phyloP scores from a whole-genome alignment of 1,139 yeast genomes.

The Saccharomyces hybrid region DNA sequence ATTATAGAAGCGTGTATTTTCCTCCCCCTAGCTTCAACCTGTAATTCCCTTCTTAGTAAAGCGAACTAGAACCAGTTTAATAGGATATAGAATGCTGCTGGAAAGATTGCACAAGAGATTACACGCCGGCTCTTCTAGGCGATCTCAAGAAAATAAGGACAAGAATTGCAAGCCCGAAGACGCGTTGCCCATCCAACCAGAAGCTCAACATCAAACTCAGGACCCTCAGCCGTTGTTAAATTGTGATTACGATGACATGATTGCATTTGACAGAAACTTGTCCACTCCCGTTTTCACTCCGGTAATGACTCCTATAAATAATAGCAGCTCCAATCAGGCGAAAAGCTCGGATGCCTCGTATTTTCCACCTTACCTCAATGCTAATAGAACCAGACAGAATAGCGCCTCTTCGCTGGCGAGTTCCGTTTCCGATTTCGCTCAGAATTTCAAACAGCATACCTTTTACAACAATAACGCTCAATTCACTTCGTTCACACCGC shows the following conservation, averaged over 20 bases:
- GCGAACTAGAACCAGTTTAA: not conserved
- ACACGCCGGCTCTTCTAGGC: not conserved
- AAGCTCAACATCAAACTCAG: not conserved
- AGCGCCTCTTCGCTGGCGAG: constrained; percentile 6
- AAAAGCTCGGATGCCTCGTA: not conserved
- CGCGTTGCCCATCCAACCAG: not conserved
- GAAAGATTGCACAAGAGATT: not conserved
- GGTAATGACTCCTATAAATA: not conserved
- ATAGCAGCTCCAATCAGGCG: not conserved
- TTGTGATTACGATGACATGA: not conserved
- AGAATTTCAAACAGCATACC: constrained; percentile 3
- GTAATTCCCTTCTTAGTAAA: not conserved
- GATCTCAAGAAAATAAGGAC: not conserved
- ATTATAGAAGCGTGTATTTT: not conserved
- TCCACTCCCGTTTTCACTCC: not conserved
- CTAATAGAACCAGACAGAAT: constrained; percentile 4
- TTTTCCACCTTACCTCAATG: constrained; percentile 1
- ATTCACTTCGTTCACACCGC: constrained; percentile 15
- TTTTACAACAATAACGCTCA: constrained; percentile 2
- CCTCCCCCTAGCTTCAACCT: not conserved
- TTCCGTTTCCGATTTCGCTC: constrained; percentile 4
- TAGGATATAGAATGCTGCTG: not conserved
- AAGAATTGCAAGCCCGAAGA: not conserved
- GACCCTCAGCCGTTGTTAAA: not conserved
- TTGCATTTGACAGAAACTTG: not conserved